Conservation (phyloP, 345 rosid species). For the Raphanus raphanistrum region DNA sequence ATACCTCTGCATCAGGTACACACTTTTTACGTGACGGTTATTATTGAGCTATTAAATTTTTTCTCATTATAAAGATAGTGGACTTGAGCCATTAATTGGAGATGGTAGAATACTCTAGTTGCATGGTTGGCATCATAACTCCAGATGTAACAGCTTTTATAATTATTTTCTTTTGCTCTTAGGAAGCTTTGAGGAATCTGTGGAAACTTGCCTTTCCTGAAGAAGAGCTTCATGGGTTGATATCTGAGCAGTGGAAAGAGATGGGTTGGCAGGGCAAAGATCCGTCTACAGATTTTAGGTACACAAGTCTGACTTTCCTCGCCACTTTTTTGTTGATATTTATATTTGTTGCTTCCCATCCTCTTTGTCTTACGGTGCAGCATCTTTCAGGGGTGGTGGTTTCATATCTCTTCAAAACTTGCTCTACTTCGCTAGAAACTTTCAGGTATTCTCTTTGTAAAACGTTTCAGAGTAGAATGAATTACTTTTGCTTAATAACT, state of each 20-base stretch:
- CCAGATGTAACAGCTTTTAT: neutral
- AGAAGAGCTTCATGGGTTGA: conserved; percentile 77
- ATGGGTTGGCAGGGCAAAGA: conserved; percentile 99
- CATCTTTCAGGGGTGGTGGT: conserved; percentile 91
- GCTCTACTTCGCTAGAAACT: conserved; percentile 78
- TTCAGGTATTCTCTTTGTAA: conserved; percentile 52
- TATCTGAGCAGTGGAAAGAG: conserved; percentile 99
- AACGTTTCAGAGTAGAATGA: conserved; percentile 10
- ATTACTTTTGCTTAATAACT: neutral
- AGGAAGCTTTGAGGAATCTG: conserved; percentile 83
- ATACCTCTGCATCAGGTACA: conserved; percentile 72
- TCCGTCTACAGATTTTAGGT: conserved; percentile 99
- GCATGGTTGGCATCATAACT: neutral
- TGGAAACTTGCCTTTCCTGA: conserved; percentile 93
- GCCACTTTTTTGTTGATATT: neutral
- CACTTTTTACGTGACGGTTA: neutral
- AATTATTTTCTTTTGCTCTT: conserved; percentile 8
- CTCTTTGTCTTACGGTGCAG: conserved; percentile 30
- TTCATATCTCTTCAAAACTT: conserved; percentile 96
- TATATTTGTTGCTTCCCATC: conserved; percentile 1
- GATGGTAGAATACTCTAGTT: conserved; percentile 3
- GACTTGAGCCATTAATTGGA: conserved; percentile 9
- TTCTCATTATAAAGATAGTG: neutral
- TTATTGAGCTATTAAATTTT: neutral
- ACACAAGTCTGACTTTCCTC: conserved; percentile 8